phyloP scores from a whole-genome alignment of 306 rosid genomes.

The Cotoneaster glaucophyllus region DNA sequence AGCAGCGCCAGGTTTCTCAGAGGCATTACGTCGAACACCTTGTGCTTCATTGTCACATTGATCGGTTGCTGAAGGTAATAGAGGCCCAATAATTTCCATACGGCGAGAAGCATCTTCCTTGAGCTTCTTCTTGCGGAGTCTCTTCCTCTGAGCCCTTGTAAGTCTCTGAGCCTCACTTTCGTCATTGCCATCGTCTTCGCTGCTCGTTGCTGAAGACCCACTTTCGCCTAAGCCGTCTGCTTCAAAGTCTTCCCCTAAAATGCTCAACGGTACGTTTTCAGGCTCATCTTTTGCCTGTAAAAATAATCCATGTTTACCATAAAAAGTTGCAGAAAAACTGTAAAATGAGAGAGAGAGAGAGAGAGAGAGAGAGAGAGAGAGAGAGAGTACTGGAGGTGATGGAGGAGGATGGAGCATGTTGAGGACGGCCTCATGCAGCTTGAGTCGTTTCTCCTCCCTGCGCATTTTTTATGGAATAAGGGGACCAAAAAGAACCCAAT shows the following conservation, averaged over 20 bases:
- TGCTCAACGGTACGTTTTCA: constrained; percentile 2
- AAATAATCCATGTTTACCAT: background rate
- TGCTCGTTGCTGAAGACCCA: constrained; percentile 26
- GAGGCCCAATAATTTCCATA: constrained; percentile 51
- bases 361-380: background rate
- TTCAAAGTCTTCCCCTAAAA: constrained; percentile 1
- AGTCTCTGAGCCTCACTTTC: constrained; percentile 29
- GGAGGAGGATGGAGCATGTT: constrained; percentile 49
- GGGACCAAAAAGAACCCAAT: background rate
- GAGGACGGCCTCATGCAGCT: constrained; percentile 60
- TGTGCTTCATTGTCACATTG: background rate
- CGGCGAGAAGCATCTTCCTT: constrained; percentile 51
- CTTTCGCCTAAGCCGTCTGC: constrained; percentile 13
- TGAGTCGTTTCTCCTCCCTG: constrained; percentile 46
- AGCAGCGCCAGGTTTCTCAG: constrained; percentile 10
- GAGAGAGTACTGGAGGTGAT: constrained; percentile 7
- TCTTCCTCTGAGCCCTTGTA: constrained; percentile 67
- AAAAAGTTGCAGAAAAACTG: background rate
- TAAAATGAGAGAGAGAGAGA: background rate
- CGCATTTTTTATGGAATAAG: constrained; percentile 24
- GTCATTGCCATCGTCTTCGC: constrained; percentile 19
- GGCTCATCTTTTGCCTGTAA: constrained; percentile 15
- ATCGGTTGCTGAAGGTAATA: constrained; percentile 13
- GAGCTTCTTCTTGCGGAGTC: constrained; percentile 49
- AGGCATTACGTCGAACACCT: constrained; percentile 30